Evolutionary conservation across 225 moss, liverwort and hornwort genomes (phyloP), one percentile per base, ranked within the genome.

Genomic region (Sphagnum contortum): DNA sequence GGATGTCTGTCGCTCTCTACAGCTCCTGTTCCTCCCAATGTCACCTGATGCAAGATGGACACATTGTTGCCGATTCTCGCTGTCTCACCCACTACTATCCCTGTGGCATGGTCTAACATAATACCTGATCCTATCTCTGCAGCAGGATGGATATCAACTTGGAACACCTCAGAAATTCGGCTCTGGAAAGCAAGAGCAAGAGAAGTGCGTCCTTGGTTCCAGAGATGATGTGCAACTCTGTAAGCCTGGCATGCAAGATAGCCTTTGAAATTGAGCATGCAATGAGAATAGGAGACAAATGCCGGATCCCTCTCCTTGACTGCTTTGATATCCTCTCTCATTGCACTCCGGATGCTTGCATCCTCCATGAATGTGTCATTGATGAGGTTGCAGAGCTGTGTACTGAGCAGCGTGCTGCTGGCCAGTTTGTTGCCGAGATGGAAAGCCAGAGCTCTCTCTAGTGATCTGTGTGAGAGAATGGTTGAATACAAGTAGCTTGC

Each of bases 401-500:
- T 83, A 75, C 80, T 86, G 13, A 86, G 68, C 0, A 86, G 77
- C 46, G 86, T 86, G 46, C 73, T 82, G 48, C 75, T 83, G 54
- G 79, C 72, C 62, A 86, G 86, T 77, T 86, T 86, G 86, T 83
- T 86, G 61, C 82, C 86, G 64, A 86, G 86, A 46, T 86, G 86
- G 72, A 83, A 86, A 59, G 86, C 86, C 48, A 86, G 79, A 56
- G 86, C 77, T 68, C 86, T 79, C 74, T 86, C 86, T 13, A 86
- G 73, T 0, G 79, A 66, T 48, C 82, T 73, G 73, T 86, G 86
- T 11, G 86, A 82, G 55, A 86, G 77, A 57, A 86, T 82, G 9
- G 86, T 70, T 63, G 86, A 86, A 72, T 86, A 82, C 12, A 82
- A 64, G 69, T 82, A 86, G 66, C 86, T 86, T 44, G 77, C 86